phyloP scores from a whole-genome alignment of 1,284 basidiomycete genomes.

The Ustilago esculenta region DNA sequence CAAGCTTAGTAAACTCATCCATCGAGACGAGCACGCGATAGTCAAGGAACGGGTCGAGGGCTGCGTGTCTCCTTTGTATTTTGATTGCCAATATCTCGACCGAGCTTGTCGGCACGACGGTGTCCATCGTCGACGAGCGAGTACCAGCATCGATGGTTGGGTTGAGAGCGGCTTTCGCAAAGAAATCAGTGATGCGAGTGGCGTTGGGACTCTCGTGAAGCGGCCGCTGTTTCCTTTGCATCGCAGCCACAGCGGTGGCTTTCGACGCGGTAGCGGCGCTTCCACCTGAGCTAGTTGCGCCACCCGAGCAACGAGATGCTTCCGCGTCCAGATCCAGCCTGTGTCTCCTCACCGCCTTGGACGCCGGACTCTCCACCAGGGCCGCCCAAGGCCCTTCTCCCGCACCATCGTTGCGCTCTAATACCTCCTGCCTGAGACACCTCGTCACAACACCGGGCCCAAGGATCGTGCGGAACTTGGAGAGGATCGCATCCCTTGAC shows the following conservation, averaged over 20 bases:
- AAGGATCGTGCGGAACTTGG: constrained; percentile 28
- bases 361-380: constrained; percentile 35
- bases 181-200: constrained; percentile 42
- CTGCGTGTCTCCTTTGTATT: constrained; percentile 28
- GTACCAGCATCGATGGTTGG: no score
- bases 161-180: constrained; percentile 15
- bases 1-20: constrained; percentile 1
- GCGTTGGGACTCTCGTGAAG: constrained; percentile 31
- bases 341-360: constrained; percentile 19
- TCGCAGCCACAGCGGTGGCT: neutral
- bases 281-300: neutral
- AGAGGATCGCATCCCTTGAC: constrained; percentile 19
- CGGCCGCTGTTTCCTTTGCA: constrained; percentile 12
- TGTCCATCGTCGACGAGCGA: no score
- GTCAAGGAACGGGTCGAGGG: constrained; percentile 28
- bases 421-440: constrained; percentile 23
- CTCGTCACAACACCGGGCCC: constrained; percentile 26
- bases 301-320: neutral
- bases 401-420: constrained; percentile 14
- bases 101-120: neutral
- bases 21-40: constrained; percentile 25
- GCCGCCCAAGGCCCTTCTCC: constrained; percentile 29
- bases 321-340: constrained; percentile 4
- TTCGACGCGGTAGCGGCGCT: neutral
- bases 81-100: constrained; percentile 22